These are phyloP conservation scores for Cladosporium austrohemisphaericum DNA, from an alignment of 2,329 filamentous ascomycete species.

Conservation along the genomic window DNA sequence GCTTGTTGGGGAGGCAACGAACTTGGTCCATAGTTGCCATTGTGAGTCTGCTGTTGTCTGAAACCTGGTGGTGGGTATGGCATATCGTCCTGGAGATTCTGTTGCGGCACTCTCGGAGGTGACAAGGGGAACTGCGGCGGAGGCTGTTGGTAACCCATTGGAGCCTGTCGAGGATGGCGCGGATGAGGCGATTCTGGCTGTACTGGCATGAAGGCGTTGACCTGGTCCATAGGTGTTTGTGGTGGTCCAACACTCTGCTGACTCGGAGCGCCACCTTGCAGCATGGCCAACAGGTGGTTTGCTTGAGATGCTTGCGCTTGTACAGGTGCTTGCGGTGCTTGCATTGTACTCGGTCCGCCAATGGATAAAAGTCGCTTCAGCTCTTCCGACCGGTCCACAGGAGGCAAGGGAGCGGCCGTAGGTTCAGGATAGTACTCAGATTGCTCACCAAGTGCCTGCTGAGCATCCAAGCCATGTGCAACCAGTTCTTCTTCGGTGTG, in stretches of 20 bases:
- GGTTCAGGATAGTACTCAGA: slow-evolving; percentile 1
- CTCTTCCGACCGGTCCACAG: slow-evolving; percentile 33
- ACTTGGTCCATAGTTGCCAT: neutral
- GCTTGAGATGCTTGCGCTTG: slow-evolving; percentile 37
- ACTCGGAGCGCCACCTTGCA: slow-evolving; percentile 41
- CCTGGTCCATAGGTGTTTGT: slow-evolving; percentile 10
- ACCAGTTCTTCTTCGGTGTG: slow-evolving; percentile 6
- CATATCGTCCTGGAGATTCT: slow-evolving; percentile 25
- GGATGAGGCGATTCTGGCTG: slow-evolving; percentile 50
- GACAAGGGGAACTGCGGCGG: slow-evolving; percentile 49
- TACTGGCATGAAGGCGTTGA: slow-evolving; percentile 5
- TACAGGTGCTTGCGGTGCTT: neutral
- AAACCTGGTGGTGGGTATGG: slow-evolving; percentile 14
- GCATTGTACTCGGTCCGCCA: slow-evolving; percentile 21
- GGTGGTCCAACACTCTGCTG: slow-evolving; percentile 4
- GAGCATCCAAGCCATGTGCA: slow-evolving; percentile 9
- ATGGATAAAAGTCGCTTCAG: slow-evolving; percentile 51
- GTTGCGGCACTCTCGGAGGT: slow-evolving; percentile 26
- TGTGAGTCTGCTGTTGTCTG: slow-evolving; percentile 5
- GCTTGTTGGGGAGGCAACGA: neutral
- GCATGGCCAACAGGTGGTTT: slow-evolving; percentile 54
- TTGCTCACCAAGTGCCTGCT: neutral
- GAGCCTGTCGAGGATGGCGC: slow-evolving; percentile 43
- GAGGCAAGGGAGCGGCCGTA: slow-evolving; percentile 16
- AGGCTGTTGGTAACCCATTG: slow-evolving; percentile 45